A percentile compares a stretch with the other conserved stretches of the same genome.
These are phyloP conservation scores for Aspergillus coremiiformis DNA, from an alignment of 495 filamentous ascomycete genomes.

Conservation along the genomic window DNA sequence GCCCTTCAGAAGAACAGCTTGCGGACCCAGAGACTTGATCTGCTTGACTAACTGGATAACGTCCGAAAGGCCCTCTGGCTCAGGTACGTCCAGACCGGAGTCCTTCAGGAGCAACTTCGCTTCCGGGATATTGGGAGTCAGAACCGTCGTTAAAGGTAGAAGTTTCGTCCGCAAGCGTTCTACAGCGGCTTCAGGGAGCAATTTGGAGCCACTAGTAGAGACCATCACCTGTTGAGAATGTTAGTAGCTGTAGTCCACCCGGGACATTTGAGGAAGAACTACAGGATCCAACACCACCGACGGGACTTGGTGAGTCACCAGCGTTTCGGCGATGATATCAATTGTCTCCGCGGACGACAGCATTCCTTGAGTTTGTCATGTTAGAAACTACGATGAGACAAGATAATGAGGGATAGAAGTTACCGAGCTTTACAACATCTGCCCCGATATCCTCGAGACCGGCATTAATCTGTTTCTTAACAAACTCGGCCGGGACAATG, in stretches of 20 bases:
- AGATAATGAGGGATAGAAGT: slow-evolving; percentile 8
- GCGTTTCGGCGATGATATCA: slow-evolving; percentile 60
- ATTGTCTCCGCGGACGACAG: slow-evolving; percentile 74
- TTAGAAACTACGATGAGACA: not conserved
- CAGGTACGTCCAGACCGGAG: slow-evolving; percentile 38
- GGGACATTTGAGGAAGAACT: slow-evolving; percentile 16
- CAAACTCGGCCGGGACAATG: slow-evolving; percentile 66
- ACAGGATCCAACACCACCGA: slow-evolving; percentile 78
- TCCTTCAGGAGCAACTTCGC: slow-evolving; percentile 64
- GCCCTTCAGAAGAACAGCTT: slow-evolving; percentile 82
- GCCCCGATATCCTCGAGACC: slow-evolving; percentile 75
- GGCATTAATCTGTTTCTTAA: slow-evolving; percentile 77
- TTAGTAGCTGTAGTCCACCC: not conserved
- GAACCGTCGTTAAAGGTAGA: slow-evolving; percentile 67
- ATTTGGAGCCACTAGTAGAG: slow-evolving; percentile 71
- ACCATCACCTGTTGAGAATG: slow-evolving; percentile 69
- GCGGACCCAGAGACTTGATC: slow-evolving; percentile 60
- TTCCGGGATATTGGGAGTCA: slow-evolving; percentile 92
- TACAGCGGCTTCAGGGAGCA: slow-evolving; percentile 67
- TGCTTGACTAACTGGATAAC: slow-evolving; percentile 60
- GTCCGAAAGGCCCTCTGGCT: slow-evolving; percentile 50
- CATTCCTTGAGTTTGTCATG: slow-evolving; percentile 60
- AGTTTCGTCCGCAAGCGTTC: slow-evolving; percentile 54
- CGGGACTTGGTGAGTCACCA: slow-evolving; percentile 53
- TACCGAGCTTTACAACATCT: slow-evolving; percentile 89